Conservation (phyloP, 352 stramenopile species). For the Thalassiosira hispida region DNA sequence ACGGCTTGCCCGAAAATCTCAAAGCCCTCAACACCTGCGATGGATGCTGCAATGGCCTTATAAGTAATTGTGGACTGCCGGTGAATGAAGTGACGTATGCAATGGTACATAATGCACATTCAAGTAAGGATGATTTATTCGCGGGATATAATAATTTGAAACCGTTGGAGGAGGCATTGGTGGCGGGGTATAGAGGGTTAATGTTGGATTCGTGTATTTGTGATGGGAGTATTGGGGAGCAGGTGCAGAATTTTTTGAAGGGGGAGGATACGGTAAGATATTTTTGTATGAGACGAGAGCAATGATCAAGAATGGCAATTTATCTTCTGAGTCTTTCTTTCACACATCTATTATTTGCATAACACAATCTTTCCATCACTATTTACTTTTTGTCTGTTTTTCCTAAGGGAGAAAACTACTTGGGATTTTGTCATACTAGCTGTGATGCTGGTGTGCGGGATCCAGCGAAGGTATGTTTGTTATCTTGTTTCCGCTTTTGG, state of each 20-base stretch:
- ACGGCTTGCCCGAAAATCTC: not conserved
- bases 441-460: constrained; percentile 14
- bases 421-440: constrained; percentile 18
- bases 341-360: too few species aligned
- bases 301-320: not conserved
- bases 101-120: constrained; percentile 68
- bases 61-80: constrained; percentile 56
- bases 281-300: not conserved
- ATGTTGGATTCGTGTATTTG: constrained; percentile 67
- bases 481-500: too few species aligned
- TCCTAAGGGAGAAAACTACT: not conserved
- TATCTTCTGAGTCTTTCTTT: too few species aligned
- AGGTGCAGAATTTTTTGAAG: constrained; percentile 11
- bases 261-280: not conserved
- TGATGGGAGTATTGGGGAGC: constrained; percentile 25
- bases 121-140: constrained; percentile 55
- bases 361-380: not conserved
- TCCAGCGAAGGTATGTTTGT: not conserved
- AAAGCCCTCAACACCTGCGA: constrained; percentile 11
- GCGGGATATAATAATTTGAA: constrained; percentile 63
- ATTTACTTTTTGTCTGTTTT: not conserved
- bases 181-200: constrained; percentile 56
- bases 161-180: constrained; percentile 38
- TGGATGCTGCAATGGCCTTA: constrained; percentile 68
- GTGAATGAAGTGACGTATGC: constrained; percentile 66